Evolutionary conservation across 495 filamentous ascomycete species (phyloP), one percentile per base, ranked within the genome.

Genomic region (Jackrogersella multiformis): DNA sequence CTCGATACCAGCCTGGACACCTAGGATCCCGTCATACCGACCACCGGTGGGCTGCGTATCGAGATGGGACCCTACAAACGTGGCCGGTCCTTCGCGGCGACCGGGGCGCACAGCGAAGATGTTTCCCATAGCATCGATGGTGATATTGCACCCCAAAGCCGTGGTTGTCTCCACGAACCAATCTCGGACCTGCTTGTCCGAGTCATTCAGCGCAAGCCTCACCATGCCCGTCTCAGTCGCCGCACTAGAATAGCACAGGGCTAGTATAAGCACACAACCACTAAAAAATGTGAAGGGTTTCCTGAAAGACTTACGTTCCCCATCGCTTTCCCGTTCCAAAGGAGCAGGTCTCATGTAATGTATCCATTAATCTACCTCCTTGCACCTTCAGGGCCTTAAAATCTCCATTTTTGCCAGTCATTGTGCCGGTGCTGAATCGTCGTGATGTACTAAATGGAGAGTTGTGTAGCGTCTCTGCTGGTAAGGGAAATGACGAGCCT

Each of bases 11-110:
- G 91, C 86, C 7, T 85, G 78, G 10, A 94, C 83, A 20, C 92
- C 92, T 1, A 95, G 74, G 18, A 95, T 90, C 5, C 92, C 91
- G 72, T 93, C 91, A 66, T 90, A 89, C 56, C 91, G 78, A 6
- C 91, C 91, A 39, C 90, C 91, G 8, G 81, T 88, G 0, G 91
- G 91, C 75, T 94, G 89, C 0, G 91, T 93, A 72, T 93, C 91
- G 8, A 94, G 78, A 74, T 94, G 91, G 32, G 85, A 88, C 1
- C 91, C 91, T 16, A 85, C 89, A 64, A 86, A 90, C 1, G 89
- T 92, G 1, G 90, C 62, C 1, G 65, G 64, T 2, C 72, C 69
- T 9, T 58, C 24, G 5, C 52, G 49, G 5, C 70, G 70, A 48
- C 90, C 90, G 7, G 86, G 83, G 21, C 88, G 83, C 2, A 90